Base-by-base conservation (phyloP, 1,284 basidiomycete genomes). In the Phaffia rhodozyma region DNA sequence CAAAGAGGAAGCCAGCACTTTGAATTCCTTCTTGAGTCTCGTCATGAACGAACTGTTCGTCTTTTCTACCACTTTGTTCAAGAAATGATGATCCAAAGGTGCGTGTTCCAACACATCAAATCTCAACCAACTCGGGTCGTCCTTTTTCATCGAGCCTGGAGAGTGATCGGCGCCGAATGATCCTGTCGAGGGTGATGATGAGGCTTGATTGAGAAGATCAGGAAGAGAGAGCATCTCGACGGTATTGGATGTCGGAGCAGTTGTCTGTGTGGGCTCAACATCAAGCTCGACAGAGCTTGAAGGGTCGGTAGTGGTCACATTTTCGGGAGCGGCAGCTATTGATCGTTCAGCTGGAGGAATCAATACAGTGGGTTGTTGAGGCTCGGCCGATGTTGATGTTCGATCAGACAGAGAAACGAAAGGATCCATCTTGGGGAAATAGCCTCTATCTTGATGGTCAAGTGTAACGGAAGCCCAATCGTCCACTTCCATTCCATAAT, bases 1-100 rank as follows among this genome's bases (percentile, higher is more conserved):
- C 57, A 96, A 76, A 67, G 89, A 91, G 63, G 77, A 84, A 51
- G 82, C 79, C 25, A 97, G 79, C 0, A 86, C 86, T 56, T 84
- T 84, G 74, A 93, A 92, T 74, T 97, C 91, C 73, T 86, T 88
- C 34, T 81, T 79, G 48, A 96, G 72, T 13, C 91, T 83, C 49
- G 81, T 78, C 67, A 87, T 79, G 76, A 91, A 96, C 20, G 79
- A 70, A 71, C 86, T 86, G 5, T 84, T 83, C 9, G 86, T 84
- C 67, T 85, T 83, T 2, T 79, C 79, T 29, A 70, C 63, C 1
- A 83, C 79, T 63, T 77, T 72, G 5, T 79, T 70, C 32, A 81
- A 80, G 76, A 86, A 93, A 18, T 87, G 86, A 69, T 94, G 91
- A 70, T 93, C 90, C 50, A 69, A 70, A 13, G 90, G 91, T 16